Conservation (phyloP, 2,329 filamentous ascomycete species). For the Lecanicillium sp. region DNA sequence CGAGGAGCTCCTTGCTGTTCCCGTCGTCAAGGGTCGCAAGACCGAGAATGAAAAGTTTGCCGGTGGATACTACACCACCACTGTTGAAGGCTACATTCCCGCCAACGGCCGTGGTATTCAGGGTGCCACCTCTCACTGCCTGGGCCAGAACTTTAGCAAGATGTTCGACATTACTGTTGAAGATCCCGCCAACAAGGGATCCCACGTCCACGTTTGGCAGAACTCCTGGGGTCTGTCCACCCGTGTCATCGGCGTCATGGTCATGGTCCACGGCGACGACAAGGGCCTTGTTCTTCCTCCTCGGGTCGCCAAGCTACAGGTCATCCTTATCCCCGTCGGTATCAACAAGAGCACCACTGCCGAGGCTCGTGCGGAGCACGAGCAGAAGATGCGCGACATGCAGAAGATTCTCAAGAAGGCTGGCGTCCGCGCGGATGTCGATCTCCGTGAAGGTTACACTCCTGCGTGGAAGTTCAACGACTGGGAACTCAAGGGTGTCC, state of each 20-base stretch:
- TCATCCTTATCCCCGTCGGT: slow-evolving; percentile 84
- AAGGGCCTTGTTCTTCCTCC: slow-evolving; percentile 92
- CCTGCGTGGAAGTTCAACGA: slow-evolving; percentile 99
- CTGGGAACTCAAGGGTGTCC: slow-evolving; percentile 95
- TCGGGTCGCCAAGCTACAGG: slow-evolving; percentile 78
- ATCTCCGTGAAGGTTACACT: slow-evolving; percentile 84
- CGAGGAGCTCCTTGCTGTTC: slow-evolving; percentile 87
- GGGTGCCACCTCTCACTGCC: slow-evolving; percentile 86
- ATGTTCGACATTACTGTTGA: slow-evolving; percentile 99
- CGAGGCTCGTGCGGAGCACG: slow-evolving; percentile 71
- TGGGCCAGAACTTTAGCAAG: slow-evolving; percentile 97
- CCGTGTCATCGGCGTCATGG: slow-evolving; percentile 96
- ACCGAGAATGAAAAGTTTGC: slow-evolving; percentile 98
- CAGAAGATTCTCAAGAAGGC: slow-evolving; percentile 62
- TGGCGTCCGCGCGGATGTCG: slow-evolving; percentile 72
- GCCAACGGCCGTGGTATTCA: slow-evolving; percentile 95
- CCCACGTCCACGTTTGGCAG: slow-evolving; percentile 87
- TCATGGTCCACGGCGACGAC: slow-evolving; percentile 96
- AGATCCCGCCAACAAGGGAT: slow-evolving; percentile 75
- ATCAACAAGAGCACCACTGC: slow-evolving; percentile 81
- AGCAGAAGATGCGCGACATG: slow-evolving; percentile 69
- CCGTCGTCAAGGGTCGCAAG: slow-evolving; percentile 88
- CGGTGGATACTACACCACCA: slow-evolving; percentile 93
- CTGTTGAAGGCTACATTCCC: slow-evolving; percentile 94
- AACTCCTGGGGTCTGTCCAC: slow-evolving; percentile 99